Evolutionary conservation across 805 yeast genomes (phyloP).

Genomic region (Lipomyces spencermartinsiae): DNA sequence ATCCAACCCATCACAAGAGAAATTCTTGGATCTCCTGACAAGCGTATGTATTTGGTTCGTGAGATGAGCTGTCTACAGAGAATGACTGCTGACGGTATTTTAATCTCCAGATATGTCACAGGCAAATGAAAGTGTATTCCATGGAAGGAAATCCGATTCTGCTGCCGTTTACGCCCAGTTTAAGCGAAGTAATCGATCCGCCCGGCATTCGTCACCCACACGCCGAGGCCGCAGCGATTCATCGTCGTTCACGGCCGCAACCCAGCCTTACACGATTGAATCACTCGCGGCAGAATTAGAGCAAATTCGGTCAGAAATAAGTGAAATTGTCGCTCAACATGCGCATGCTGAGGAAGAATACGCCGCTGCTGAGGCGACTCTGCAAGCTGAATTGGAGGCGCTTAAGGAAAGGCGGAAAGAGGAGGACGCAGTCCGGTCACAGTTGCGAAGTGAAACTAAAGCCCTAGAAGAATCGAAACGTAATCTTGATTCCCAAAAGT

Average conservation of each 20-base stretch:
- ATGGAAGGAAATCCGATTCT: conserved; percentile 10
- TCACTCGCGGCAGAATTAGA: conserved; percentile 47
- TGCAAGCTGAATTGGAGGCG: conserved; percentile 43
- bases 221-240: conserved; percentile 21
- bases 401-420: conserved; percentile 43
- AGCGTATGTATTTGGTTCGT: neutral
- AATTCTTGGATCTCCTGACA: neutral
- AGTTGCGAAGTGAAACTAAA: conserved; percentile 47
- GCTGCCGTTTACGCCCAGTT: conserved; percentile 30
- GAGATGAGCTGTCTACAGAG: neutral
- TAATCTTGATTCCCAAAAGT: conserved; percentile 46
- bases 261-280: conserved; percentile 45
- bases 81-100: neutral
- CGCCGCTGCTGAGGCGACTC: conserved; percentile 37
- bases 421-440: conserved; percentile 46
- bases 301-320: conserved; percentile 45
- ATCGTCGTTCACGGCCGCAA: conserved; percentile 38
- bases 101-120: conserved; percentile 3
- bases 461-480: conserved; percentile 48
- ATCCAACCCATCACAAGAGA: conserved; percentile 35
- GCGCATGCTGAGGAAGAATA: conserved; percentile 44
- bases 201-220: conserved; percentile 22
- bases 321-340: conserved; percentile 41
- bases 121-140: neutral
- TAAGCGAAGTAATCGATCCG: conserved; percentile 24